These are phyloP conservation scores for Fraxinus nigra DNA, from an alignment of 305 asterid species.

Conservation along the genomic window DNA sequence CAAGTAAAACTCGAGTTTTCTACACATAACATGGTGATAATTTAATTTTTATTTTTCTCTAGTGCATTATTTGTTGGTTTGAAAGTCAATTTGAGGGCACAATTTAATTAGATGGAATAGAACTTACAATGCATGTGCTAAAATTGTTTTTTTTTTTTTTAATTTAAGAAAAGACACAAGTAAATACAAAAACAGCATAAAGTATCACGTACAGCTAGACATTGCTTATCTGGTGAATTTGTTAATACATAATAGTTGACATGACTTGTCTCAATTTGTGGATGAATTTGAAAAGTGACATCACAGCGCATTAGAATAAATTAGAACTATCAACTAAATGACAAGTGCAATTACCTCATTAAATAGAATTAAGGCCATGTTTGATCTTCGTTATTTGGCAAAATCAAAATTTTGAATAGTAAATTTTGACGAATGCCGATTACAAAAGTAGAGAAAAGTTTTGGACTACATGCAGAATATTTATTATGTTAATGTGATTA, in stretches of 20 bases:
- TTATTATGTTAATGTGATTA: too few species aligned
- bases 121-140: neutral
- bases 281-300: neutral
- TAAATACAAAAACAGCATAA: slow-evolving; percentile 21
- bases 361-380: too few species aligned
- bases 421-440: too few species aligned
- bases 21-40: neutral
- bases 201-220: neutral
- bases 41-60: neutral
- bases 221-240: slow-evolving; percentile 1
- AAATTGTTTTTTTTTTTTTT: neutral
- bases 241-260: neutral
- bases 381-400: too few species aligned
- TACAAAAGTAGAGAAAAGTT: too few species aligned
- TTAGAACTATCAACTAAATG: neutral
- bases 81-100: too few species aligned
- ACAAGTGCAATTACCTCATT: neutral
- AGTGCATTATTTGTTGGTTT: neutral
- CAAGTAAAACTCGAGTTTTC: neutral
- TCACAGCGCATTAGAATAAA: neutral
- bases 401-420: too few species aligned
- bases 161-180: slow-evolving; percentile 23
- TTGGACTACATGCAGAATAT: too few species aligned
- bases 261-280: neutral
- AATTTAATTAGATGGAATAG: too few species aligned